Evolutionary conservation across 805 yeast species (phyloP), one percentile per base, ranked within the genome.

Genomic region (Yamadazyma takamatsuzukensis): DNA sequence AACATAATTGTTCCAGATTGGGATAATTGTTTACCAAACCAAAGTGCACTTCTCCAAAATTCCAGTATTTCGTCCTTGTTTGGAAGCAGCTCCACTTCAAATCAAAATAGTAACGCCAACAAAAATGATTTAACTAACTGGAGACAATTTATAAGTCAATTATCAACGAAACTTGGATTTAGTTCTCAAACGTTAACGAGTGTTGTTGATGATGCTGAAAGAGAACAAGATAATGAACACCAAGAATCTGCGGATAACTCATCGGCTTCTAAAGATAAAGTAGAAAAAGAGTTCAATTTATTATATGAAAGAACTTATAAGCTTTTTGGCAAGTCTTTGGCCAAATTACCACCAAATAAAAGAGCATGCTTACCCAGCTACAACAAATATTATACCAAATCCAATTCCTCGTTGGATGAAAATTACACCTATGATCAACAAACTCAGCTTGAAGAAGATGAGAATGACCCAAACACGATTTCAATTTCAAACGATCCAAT

Each of bases 1-100:
- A 66, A 66, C 40, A 42, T 56, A 8, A 61, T 66, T 32, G 71
- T 66, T 9, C 72, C 72, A 9, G 54, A 54, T 30, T 66, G 72
- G 72, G 45, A 57, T 19, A 39, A 39, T 25, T 66, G 72, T 39
- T 48, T 66, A 16, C 64, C 66, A 1, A 35, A 30, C 8, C 64
- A 53, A 29, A 41, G 39, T 11, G 43, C 52, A 3, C 2, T 39
- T 49, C 11, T 42, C 14, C 11, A 29, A 7, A 33, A 29, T 4
- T 35, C 21, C 49, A 13, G 42, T n/a, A 30, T 39, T 2, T 31
- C 39, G 3, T 34, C 57, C 2, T 23, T 58, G 3, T 53, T 58
- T 36, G 62, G 55, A 15, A 49, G 36, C 28, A 41, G 46, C 4
- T 45, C 57, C 4, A 58, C 61, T 18, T 41, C 56, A 13, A 56